These are phyloP conservation scores for Micractinium conductrix DNA, from an alignment of 139 green algal species.

Conservation along the genomic window DNA sequence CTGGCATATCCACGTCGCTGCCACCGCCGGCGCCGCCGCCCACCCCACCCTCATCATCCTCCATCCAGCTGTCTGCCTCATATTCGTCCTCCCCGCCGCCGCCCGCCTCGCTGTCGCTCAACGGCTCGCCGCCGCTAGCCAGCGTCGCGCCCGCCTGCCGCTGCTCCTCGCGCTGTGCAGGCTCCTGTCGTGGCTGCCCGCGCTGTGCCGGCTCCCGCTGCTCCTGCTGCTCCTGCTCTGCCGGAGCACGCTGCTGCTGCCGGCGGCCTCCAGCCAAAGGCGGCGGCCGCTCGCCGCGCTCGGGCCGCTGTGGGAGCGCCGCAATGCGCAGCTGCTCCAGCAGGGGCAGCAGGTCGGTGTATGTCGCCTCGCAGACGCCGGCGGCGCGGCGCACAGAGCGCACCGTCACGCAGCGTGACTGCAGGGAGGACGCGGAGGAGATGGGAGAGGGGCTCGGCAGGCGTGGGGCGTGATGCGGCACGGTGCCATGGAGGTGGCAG, in stretches of 20 bases:
- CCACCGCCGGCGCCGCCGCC: background rate
- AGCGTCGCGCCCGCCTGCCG: background rate
- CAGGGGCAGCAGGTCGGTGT: slow-evolving; percentile 19
- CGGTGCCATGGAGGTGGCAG: background rate
- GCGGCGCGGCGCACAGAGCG: background rate
- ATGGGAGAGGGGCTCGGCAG: background rate
- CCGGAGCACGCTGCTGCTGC: too few species aligned
- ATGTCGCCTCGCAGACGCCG: background rate
- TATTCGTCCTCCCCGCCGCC: background rate
- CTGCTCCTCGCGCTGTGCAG: background rate
- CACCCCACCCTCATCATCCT: background rate
- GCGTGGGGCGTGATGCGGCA: background rate
- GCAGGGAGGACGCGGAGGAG: background rate
- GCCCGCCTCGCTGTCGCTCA: background rate
- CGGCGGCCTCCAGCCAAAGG: too few species aligned
- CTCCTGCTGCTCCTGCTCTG: background rate
- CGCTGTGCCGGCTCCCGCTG: background rate
- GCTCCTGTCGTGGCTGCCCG: too few species aligned
- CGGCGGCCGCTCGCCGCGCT: background rate
- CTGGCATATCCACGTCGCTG: background rate
- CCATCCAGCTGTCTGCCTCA: slow-evolving; percentile 22
- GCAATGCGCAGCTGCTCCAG: slow-evolving; percentile 28
- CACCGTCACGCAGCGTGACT: background rate
- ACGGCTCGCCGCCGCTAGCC: background rate
- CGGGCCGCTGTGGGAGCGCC: slow-evolving; percentile 14